Percentiles rank a stretch among this genome's conserved stretches.
phyloP scores from a whole-genome alignment of 2,329 filamentous ascomycete species.

The Aspergillus fijiensis region DNA sequence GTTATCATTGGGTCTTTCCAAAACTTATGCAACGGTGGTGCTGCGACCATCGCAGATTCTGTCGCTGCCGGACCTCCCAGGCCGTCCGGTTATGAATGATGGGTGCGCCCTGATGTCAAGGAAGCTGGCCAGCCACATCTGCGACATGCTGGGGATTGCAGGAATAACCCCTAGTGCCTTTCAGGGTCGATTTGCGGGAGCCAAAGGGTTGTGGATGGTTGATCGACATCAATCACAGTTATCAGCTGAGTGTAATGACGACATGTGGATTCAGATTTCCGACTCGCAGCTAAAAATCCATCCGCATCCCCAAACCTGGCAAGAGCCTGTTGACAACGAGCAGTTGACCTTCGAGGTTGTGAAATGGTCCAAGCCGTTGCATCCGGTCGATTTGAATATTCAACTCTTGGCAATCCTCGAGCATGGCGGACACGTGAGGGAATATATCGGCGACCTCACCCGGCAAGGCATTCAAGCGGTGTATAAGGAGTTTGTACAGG shows the following conservation, averaged over 20 bases:
- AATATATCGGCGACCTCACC: slow-evolving; percentile 46
- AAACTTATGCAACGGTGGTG: slow-evolving; percentile 41
- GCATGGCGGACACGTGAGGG: slow-evolving; percentile 49
- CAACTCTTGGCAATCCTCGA: slow-evolving; percentile 57
- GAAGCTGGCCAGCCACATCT: slow-evolving; percentile 49
- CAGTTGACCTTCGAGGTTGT: slow-evolving; percentile 59
- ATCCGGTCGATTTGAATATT: slow-evolving; percentile 51
- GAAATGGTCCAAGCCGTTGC: slow-evolving; percentile 47
- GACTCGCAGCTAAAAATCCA: slow-evolving; percentile 60
- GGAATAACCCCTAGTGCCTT: slow-evolving; percentile 51
- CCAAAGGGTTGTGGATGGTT: slow-evolving; percentile 63
- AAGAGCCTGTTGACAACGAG: slow-evolving; percentile 36
- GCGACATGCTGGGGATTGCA: slow-evolving; percentile 42
- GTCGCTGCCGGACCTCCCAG: slow-evolving; percentile 29
- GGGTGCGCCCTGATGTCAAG: slow-evolving; percentile 58
- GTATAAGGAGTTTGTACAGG: slow-evolving; percentile 36
- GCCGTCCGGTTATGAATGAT: slow-evolving; percentile 47
- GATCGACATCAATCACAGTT: slow-evolving; percentile 39
- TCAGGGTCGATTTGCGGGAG: slow-evolving; percentile 59
- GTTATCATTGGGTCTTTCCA: slow-evolving; percentile 45
- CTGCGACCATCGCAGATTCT: slow-evolving; percentile 41
- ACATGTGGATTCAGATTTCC: slow-evolving; percentile 57
- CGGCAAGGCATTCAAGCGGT: slow-evolving; percentile 36
- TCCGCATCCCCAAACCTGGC: slow-evolving; percentile 38
- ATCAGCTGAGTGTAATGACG: slow-evolving; percentile 25